Evolutionary conservation across 208 protist species (phyloP), one percentile per base, ranked within the genome.

Genomic region (Trypanosoma brucei): DNA sequence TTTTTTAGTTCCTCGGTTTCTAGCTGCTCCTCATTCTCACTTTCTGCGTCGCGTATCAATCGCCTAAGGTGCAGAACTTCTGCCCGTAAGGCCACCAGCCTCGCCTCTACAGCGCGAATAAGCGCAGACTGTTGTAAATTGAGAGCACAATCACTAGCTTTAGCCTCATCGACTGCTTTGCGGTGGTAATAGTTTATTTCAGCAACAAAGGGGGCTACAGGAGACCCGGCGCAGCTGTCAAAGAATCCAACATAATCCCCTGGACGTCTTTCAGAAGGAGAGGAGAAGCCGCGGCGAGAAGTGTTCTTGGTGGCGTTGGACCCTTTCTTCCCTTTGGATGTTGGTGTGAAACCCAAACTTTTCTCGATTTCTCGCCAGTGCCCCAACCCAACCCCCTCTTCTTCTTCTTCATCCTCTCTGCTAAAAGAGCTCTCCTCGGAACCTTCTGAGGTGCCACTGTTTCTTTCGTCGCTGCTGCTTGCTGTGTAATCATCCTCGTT

Each of bases 181-280:
- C 70, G 63, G 54, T 88, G 87, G 63, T 79, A 48, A 62, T 88
- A 72, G 48, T 67, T 63, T 38, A 88, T 88, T 67, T 86, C 70
- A 35, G 76, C 68, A 33, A 92, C 54, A 60, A 79, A 87, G 0
- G 69, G 69, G 8, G 65, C 14, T 5, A 80, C 73, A 64, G 70
- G 65, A 33, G 81, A 76, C 37, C 70, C 70, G 50, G 55, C 22
- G 1, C 56, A 40, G 5, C 59, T 35, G 30, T 40, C 40, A 45
- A 40, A 11, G 14, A 78, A 49, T 0, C 65, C 64, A 3, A 50
- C 51, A 53, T 70, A 49, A 50, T 50, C 38, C 37, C 6, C 37
- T 13, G 59, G 30, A 22, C 48, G 50, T 9, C 11, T 38, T 35
- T 42, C 59, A 22, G 14, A 38, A 53, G 7, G 55, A 58, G 37